These are phyloP conservation scores for Lachnellula willkommii DNA, from an alignment of 2,329 filamentous ascomycete species.

Conservation along the genomic window DNA sequence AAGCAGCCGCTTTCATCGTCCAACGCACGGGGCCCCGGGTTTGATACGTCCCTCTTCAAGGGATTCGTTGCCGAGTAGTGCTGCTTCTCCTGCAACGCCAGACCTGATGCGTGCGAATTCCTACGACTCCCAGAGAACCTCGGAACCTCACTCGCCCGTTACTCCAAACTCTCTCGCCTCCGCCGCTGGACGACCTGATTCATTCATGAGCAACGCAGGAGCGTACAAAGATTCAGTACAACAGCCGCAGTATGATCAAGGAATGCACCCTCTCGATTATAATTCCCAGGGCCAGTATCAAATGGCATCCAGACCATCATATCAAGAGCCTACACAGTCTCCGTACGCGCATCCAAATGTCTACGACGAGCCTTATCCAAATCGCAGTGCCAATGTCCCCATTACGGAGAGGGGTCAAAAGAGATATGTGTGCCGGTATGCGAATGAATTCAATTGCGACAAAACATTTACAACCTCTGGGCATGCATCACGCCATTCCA, in stretches of 20 bases:
- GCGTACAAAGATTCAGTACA: slow-evolving; percentile 30
- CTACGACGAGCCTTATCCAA: slow-evolving; percentile 19
- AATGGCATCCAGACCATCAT: slow-evolving; percentile 4
- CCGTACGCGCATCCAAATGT: slow-evolving; percentile 17
- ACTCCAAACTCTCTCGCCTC: slow-evolving; percentile 44
- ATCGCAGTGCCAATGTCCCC: background rate
- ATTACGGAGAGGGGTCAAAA: slow-evolving; percentile 36
- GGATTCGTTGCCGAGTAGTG: slow-evolving; percentile 34
- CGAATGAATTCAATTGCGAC: slow-evolving; percentile 64
- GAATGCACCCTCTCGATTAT: slow-evolving; percentile 8
- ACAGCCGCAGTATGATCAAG: slow-evolving; percentile 22
- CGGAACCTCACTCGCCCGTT: slow-evolving; percentile 49
- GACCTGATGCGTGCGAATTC: slow-evolving; percentile 56
- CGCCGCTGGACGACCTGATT: slow-evolving; percentile 35
- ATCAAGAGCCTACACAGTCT: slow-evolving; percentile 4
- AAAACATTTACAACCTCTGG: slow-evolving; percentile 82
- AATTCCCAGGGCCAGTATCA: slow-evolving; percentile 10
- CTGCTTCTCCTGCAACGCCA: slow-evolving; percentile 37
- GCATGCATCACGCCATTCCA: slow-evolving; percentile 78
- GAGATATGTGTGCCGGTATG: slow-evolving; percentile 69
- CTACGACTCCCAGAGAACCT: slow-evolving; percentile 55
- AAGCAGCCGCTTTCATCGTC: slow-evolving; percentile 14
- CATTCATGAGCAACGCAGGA: slow-evolving; percentile 18
- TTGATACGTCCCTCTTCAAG: slow-evolving; percentile 25
- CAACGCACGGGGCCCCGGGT: slow-evolving; percentile 6